These are phyloP conservation scores for Yamadazyma jaroonii DNA, from an alignment of 1,139 yeast genomes.

Conservation along the genomic window DNA sequence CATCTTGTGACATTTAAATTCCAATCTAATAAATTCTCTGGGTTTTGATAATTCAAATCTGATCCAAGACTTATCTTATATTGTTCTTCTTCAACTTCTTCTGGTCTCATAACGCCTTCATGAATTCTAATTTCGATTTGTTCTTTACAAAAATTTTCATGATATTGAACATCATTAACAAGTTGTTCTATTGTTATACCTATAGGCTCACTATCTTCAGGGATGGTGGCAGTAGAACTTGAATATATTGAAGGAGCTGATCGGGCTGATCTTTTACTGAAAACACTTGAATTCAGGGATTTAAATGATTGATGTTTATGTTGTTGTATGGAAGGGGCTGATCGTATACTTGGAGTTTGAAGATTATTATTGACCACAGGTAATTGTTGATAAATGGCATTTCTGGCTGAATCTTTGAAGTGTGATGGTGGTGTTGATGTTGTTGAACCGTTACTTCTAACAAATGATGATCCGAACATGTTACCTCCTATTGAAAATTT, in stretches of 20 bases:
- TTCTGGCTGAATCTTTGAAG: constrained; percentile 46
- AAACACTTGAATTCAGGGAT: constrained; percentile 34
- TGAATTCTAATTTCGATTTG: constrained; percentile 9
- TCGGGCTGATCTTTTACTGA: constrained; percentile 38
- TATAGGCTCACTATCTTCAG: constrained; percentile 46
- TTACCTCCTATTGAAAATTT: background rate
- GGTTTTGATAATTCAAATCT: constrained; percentile 39
- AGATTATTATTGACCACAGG: constrained; percentile 26
- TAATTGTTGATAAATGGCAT: constrained; percentile 45
- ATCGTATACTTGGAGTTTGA: constrained; percentile 15
- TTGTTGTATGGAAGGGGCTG: constrained; percentile 17
- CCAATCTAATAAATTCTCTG: constrained; percentile 46
- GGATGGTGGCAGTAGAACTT: constrained; percentile 44
- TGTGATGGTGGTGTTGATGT: constrained; percentile 38
- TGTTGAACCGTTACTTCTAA: constrained; percentile 27
- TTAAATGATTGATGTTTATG: constrained; percentile 16
- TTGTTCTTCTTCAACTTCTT: constrained; percentile 24
- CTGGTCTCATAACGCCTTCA: constrained; percentile 4
- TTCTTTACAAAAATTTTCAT: constrained; percentile 32
- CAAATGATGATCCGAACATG: constrained; percentile 43
- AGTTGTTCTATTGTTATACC: constrained; percentile 45
- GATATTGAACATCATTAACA: constrained; percentile 42
- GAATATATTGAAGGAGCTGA: constrained; percentile 46
- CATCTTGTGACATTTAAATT: constrained; percentile 47
- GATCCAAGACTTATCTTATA: constrained; percentile 43